Percentiles rank a stretch among this genome's conserved stretches.
These are phyloP conservation scores for Oryza rufipogon DNA, from an alignment of 176 grass and related monocot genomes.

Conservation along the genomic window DNA sequence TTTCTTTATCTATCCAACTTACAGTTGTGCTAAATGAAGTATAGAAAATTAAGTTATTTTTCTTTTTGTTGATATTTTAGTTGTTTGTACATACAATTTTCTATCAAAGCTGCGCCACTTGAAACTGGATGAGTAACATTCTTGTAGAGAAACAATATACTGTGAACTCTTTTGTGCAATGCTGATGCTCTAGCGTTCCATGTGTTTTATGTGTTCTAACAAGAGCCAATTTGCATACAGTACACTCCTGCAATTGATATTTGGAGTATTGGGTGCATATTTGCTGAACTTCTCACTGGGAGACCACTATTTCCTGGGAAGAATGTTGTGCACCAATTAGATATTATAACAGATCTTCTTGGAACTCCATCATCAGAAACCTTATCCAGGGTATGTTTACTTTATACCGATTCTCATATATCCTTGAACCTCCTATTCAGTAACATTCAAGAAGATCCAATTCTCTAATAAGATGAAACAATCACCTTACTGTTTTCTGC, in stretches of 20 bases:
- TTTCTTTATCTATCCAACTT: constrained; percentile 1
- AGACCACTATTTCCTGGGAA: constrained; percentile 71
- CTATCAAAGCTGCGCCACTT: neutral
- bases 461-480: neutral
- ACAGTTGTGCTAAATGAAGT: constrained; percentile 4
- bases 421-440: neutral
- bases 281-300: constrained; percentile 74
- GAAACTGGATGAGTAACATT: constrained; percentile 11
- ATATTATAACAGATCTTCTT: constrained; percentile 79
- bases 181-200: constrained; percentile 4
- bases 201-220: constrained; percentile 31
- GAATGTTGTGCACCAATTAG: constrained; percentile 83
- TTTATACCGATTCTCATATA: neutral
- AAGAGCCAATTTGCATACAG: constrained; percentile 42
- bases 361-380: constrained; percentile 80
- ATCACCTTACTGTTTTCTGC: neutral
- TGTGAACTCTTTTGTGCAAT: constrained; percentile 22
- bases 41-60: neutral
- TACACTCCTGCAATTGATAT: constrained; percentile 96
- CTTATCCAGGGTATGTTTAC: constrained; percentile 69
- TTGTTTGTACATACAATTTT: neutral
- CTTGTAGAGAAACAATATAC: constrained; percentile 27
- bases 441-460: constrained; percentile 8
- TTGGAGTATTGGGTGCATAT: constrained; percentile 90
- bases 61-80: neutral